A percentile compares a stretch with the other conserved stretches of the same genome.
Conservation (phyloP, 1,139 yeast species). For the Eremothecium cymbalariae region DNA sequence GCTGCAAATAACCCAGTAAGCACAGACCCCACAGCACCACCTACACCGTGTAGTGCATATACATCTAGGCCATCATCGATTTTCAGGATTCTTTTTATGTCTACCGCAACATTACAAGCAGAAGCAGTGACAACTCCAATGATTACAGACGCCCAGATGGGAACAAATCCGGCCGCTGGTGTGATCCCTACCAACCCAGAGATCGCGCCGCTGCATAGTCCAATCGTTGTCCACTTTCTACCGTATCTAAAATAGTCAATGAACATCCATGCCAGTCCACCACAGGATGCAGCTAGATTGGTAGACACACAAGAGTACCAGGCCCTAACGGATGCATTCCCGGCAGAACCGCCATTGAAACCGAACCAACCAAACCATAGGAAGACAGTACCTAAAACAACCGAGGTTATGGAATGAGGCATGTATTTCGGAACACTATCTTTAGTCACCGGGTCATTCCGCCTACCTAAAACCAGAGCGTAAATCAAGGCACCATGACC, state of each 20-base stretch:
- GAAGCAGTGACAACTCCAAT: conserved; percentile 76
- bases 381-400: conserved; percentile 89
- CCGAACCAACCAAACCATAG: conserved; percentile 99
- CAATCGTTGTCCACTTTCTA: conserved; percentile 90
- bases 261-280: conserved; percentile 90
- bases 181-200: conserved; percentile 95
- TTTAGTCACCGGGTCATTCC: conserved; percentile 70
- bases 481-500: conserved; percentile 94
- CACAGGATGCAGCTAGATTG: conserved; percentile 84
- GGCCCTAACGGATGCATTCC: conserved; percentile 82
- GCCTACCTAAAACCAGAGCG: conserved; percentile 83
- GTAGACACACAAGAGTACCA: conserved; percentile 92
- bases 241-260: conserved; percentile 85
- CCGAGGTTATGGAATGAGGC: conserved; percentile 84
- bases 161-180: conserved; percentile 95
- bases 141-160: conserved; percentile 77
- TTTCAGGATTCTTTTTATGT: conserved; percentile 58
- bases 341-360: conserved; percentile 95
- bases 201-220: conserved; percentile 87
- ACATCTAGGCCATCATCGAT: conserved; percentile 97
- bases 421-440: conserved; percentile 75
- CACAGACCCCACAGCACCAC: conserved; percentile 78
- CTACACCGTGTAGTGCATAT: conserved; percentile 88
- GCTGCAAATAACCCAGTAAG: conserved; percentile 92
- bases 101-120: conserved; percentile 78